Percentiles rank a stretch among this genome's conserved stretches.
phyloP scores from a whole-genome alignment of 306 rosid species.

The Pyrus pyrifolia region DNA sequence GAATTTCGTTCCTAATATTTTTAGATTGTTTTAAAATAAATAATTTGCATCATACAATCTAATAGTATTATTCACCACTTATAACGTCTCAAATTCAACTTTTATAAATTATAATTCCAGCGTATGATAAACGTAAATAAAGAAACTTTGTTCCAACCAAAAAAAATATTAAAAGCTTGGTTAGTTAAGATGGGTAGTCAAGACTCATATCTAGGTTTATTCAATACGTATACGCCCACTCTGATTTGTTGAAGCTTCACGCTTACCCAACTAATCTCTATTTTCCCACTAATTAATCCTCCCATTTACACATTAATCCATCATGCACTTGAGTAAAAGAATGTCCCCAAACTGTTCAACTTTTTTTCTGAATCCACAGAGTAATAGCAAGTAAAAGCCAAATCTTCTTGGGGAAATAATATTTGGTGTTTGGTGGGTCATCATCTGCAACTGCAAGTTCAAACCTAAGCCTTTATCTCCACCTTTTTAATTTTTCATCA shows the following conservation, averaged over 20 bases:
- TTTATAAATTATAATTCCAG: no score
- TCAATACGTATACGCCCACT: constrained; percentile 1
- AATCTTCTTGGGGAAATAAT: constrained; percentile 9
- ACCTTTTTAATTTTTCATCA: neutral
- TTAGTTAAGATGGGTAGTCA: neutral
- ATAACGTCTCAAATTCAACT: no score
- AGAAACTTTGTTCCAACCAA: neutral
- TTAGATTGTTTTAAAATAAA: no score
- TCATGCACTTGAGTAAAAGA: constrained; percentile 5
- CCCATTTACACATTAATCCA: neutral
- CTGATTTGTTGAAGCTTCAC: constrained; percentile 12
- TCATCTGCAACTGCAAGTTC: constrained; percentile 23
- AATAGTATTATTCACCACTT: no score
- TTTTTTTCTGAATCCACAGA: constrained; percentile 16
- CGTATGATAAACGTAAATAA: no score
- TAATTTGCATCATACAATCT: no score
- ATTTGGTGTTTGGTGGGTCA: constrained; percentile 14
- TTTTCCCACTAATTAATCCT: neutral
- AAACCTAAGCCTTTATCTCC: constrained; percentile 7
- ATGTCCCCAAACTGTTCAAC: constrained; percentile 3
- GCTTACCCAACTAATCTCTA: constrained; percentile 17
- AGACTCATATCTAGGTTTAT: neutral
- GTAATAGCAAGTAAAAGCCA: constrained; percentile 31
- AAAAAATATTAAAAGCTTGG: neutral
- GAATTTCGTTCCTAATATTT: no score